A percentile compares a stretch with the other conserved stretches of the same genome.
Evolutionary conservation across 139 green algal species (phyloP).

Genomic region (Chlorella sorokiniana): DNA sequence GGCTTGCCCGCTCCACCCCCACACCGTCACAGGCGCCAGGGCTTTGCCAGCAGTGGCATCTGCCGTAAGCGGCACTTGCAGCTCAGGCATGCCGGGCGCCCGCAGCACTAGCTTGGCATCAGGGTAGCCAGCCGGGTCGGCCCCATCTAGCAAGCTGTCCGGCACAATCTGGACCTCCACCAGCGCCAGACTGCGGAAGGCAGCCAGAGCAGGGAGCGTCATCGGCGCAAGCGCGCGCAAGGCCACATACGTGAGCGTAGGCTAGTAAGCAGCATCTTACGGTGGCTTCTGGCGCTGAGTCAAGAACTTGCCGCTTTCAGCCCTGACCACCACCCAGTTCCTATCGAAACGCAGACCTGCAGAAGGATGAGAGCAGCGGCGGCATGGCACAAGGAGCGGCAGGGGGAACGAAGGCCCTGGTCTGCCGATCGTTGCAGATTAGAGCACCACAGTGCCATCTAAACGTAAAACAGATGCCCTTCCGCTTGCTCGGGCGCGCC

Average conservation of each 20-base stretch:
- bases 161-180: conserved; percentile 5
- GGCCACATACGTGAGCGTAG: background rate
- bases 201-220: background rate
- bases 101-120: conserved; percentile 28
- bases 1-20: conserved; percentile 71
- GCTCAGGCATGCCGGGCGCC: conserved; percentile 40
- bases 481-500: too few species aligned
- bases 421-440: too few species aligned
- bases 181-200: conserved; percentile 39
- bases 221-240: background rate
- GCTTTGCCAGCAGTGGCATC: background rate
- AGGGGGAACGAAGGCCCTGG: background rate
- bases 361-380: background rate
- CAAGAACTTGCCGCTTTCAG: conserved; percentile 51
- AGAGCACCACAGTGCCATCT: too few species aligned
- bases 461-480: too few species aligned
- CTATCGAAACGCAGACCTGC: conserved; percentile 61
- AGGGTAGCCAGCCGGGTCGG: conserved; percentile 8
- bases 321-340: conserved; percentile 57
- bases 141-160: conserved; percentile 6
- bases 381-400: too few species aligned
- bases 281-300: conserved; percentile 61
- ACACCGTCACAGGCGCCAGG: conserved; percentile 51
- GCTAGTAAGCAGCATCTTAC: background rate
- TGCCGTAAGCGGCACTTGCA: conserved; percentile 9